Base-by-base conservation (phyloP, 768 basidiomycete species). In the Suillus clintonianus region DNA sequence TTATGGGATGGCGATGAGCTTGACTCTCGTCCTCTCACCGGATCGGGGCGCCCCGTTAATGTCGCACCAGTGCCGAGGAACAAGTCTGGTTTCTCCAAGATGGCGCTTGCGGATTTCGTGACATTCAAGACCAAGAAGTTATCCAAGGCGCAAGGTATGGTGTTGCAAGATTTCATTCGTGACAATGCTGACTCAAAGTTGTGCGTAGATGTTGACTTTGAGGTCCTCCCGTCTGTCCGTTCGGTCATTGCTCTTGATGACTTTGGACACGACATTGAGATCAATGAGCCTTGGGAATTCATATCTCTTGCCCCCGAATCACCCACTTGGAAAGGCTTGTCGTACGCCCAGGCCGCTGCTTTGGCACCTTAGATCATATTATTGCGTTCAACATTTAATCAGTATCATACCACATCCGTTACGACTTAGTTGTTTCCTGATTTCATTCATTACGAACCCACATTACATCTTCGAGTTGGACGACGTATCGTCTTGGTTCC, bases 201-300 rank as follows among this genome's bases (percentile, higher is more conserved):
- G 2, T 41, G 32, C 14, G 32, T 43, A 48, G 74, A 53, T 43
- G 60, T 68, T 27, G 74, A 72, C 54, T 76, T 76, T n/a, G 74
- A 77, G 57, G 59, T 76, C 62, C 51, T 76, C 3, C 70, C 74
- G 17, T 72, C 71, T 11, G 60, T 77, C 59, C 76, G 74, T 45
- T 48, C 72, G 14, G 74, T 76, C 61, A 77, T 76, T 56, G 74
- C 64, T 43, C 66, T 76, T 65, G 74, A 76, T n/a, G 74, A 75
- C 60, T 61, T 37, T 55, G 36, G 32, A 8, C 36, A 43, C 32
- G 63, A 66, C 45, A 58, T 47, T 2, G 74, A 77, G 13, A 55
- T 57, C 6, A 71, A 77, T 24, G 74, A 76, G 43, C 65, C 71
- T 22, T 76, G 74, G 74, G 76, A 76, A 43, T 76, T 77, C 54